phyloP scores from a whole-genome alignment of 83 land plant species.

The Picea abies region DNA sequence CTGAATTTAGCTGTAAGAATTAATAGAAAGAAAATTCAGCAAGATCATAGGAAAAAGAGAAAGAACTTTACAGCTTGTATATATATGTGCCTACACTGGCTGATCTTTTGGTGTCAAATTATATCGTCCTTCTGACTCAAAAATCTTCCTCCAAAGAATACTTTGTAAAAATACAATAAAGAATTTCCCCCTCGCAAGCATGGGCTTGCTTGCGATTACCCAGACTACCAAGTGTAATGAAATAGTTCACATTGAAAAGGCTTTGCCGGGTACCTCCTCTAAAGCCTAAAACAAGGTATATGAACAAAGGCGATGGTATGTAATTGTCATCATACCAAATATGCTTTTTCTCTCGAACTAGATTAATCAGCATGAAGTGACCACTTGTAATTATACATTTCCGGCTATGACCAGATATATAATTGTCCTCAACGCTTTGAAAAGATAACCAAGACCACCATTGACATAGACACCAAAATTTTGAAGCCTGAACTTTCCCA shows the following conservation, averaged over 20 bases:
- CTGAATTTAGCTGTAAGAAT: background rate
- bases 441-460: slow-evolving; percentile 55
- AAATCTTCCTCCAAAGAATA: background rate
- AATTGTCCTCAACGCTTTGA: slow-evolving; percentile 46
- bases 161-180: background rate
- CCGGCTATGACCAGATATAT: background rate
- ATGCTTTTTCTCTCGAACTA: background rate
- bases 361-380: background rate
- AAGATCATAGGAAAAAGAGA: background rate
- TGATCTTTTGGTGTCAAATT: background rate
- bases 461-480: slow-evolving; percentile 64
- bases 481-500: slow-evolving; percentile 75
- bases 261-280: background rate
- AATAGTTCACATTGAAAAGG: background rate
- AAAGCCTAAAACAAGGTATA: background rate
- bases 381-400: background rate
- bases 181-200: background rate
- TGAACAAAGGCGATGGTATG: background rate
- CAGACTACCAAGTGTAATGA: background rate
- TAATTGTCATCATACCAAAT: background rate
- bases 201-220: background rate
- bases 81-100: background rate
- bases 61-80: background rate
- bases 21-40: background rate
- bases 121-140: background rate